Conservation (phyloP, 352 stramenopile species). For the Globisporangium nagaii region DNA sequence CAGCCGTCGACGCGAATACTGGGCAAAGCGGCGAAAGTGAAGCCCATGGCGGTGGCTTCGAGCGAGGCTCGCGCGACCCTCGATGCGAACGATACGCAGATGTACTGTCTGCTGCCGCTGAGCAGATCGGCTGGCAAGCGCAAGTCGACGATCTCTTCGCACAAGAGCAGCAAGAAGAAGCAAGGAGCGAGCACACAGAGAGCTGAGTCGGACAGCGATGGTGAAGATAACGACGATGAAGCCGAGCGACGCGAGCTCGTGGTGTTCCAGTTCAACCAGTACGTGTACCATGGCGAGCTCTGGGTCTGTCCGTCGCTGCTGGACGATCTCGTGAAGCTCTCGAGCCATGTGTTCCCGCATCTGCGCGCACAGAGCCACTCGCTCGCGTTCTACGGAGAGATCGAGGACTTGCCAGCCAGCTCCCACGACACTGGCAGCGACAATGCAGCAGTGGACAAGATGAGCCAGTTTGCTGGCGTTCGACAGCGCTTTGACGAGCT, state of each 20-base stretch:
- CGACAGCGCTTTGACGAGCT: conserved; percentile 24
- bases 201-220: not conserved
- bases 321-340: conserved; percentile 39
- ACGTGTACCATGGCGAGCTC: conserved; percentile 38
- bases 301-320: conserved; percentile 19
- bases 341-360: conserved; percentile 26
- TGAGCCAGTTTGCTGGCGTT: conserved; percentile 12
- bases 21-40: conserved; percentile 15
- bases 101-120: conserved; percentile 40
- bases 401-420: conserved; percentile 21
- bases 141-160: not conserved
- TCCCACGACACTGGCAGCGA: conserved; percentile 1
- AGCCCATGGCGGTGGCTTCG: conserved; percentile 1
- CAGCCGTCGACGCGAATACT: no score
- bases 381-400: conserved; percentile 27
- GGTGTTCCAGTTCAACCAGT: conserved; percentile 67
- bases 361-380: conserved; percentile 39
- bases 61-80: conserved; percentile 9
- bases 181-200: not conserved
- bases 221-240: conserved; percentile 13
- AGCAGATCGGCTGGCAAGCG: not conserved
- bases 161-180: not conserved
- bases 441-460: not conserved
- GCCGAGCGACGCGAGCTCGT: conserved; percentile 26
- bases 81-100: conserved; percentile 50